phyloP scores from a whole-genome alignment of 2,329 filamentous ascomycete species.

The Alternaria dauci region DNA sequence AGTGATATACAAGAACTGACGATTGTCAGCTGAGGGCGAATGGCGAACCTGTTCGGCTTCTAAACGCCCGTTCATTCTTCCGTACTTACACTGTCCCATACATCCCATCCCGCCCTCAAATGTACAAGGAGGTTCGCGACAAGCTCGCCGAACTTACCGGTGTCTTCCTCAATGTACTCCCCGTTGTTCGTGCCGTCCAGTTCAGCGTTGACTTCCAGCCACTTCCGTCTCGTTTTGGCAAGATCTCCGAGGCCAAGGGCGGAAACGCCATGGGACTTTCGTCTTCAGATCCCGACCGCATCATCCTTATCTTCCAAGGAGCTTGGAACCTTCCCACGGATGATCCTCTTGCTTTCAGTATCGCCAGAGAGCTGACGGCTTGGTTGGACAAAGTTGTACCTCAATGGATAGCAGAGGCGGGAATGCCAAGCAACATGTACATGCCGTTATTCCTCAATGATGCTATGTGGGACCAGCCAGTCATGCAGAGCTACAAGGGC shows the following conservation, averaged over 20 bases:
- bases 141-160: slow-evolving; percentile 37
- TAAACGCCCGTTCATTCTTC: slow-evolving; percentile 32
- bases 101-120: slow-evolving; percentile 36
- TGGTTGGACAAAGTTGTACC: slow-evolving; percentile 35
- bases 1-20: slow-evolving; percentile 1
- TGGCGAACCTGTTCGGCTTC: slow-evolving; percentile 17
- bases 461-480: slow-evolving; percentile 32
- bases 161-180: slow-evolving; percentile 30
- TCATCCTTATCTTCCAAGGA: slow-evolving; percentile 34
- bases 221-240: slow-evolving; percentile 29
- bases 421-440: slow-evolving; percentile 25
- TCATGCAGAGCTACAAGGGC: slow-evolving; percentile 29
- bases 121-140: slow-evolving; percentile 48
- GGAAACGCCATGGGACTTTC: slow-evolving; percentile 38
- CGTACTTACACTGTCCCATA: slow-evolving; percentile 39
- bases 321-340: slow-evolving; percentile 27
- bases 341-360: slow-evolving; percentile 20
- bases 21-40: slow-evolving; percentile 23
- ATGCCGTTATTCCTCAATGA: slow-evolving; percentile 38
- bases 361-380: slow-evolving; percentile 29
- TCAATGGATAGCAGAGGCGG: slow-evolving; percentile 33
- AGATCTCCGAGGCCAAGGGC: slow-evolving; percentile 26
- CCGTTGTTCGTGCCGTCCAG: slow-evolving; percentile 20
- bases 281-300: slow-evolving; percentile 29
- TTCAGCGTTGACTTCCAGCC: slow-evolving; percentile 39